Percentiles rank a stretch among this genome's conserved stretches.
Conservation (phyloP, 2,329 filamentous ascomycete species). For the Massarina eburnea region DNA sequence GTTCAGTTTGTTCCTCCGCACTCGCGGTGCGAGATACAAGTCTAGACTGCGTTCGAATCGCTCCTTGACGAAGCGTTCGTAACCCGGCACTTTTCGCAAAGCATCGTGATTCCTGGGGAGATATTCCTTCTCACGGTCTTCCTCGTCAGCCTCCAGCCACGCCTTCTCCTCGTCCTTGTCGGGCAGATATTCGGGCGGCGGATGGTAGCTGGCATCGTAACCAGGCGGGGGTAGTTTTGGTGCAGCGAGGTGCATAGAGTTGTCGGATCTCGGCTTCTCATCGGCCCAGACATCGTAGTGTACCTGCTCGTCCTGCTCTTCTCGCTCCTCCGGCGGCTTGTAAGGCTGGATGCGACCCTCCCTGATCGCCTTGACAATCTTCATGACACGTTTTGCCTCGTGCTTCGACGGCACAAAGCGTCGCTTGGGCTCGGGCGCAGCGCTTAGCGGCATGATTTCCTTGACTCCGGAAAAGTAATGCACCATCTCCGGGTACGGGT, state of each 20-base stretch:
- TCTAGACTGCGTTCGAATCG: constrained; percentile 95
- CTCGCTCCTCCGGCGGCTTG: constrained; percentile 71
- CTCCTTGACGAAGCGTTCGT: constrained; percentile 88
- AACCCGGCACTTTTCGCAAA: constrained; percentile 88
- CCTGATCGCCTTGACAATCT: constrained; percentile 91
- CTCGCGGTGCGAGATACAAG: constrained; percentile 88
- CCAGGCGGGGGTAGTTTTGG: constrained; percentile 91
- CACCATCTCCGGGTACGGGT: constrained; percentile 89
- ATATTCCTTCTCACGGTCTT: constrained; percentile 88
- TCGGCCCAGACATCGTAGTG: constrained; percentile 94
- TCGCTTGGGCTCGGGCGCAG: constrained; percentile 92
- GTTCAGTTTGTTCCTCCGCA: constrained; percentile 91
- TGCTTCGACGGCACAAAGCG: constrained; percentile 96
- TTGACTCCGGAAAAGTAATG: constrained; percentile 91
- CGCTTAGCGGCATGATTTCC: constrained; percentile 92
- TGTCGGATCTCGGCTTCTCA: constrained; percentile 77
- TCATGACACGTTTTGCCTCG: constrained; percentile 94
- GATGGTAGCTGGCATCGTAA: constrained; percentile 96
- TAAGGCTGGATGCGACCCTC: constrained; percentile 94
- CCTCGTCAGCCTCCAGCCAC: constrained; percentile 85
- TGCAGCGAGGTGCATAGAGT: constrained; percentile 92
- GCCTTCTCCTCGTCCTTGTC: constrained; percentile 78
- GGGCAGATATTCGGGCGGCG: constrained; percentile 90
- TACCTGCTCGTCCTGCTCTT: constrained; percentile 71
- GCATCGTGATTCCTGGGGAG: constrained; percentile 80